Conservation (phyloP, 2,329 filamentous ascomycete genomes). For the Trichoderma sp. region DNA sequence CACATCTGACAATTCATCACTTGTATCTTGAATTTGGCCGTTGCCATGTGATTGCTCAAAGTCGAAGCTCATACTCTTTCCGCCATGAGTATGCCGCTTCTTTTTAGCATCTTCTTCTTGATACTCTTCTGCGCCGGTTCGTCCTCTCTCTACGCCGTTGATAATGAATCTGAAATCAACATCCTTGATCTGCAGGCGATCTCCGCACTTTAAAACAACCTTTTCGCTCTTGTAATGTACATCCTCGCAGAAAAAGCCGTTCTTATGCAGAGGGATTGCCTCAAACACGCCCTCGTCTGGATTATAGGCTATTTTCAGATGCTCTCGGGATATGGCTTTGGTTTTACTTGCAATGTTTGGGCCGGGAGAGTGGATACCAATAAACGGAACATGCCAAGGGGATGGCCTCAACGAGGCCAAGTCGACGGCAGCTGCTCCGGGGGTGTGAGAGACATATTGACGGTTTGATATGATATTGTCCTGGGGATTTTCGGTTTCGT, state of each 20-base stretch:
- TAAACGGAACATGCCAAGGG: slow-evolving; percentile 59
- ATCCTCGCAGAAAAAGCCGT: slow-evolving; percentile 68
- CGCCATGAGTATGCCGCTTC: slow-evolving; percentile 51
- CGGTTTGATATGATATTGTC: slow-evolving; percentile 53
- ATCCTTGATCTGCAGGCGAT: slow-evolving; percentile 68
- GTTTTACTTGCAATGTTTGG: slow-evolving; percentile 60
- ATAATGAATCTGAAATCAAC: slow-evolving; percentile 67
- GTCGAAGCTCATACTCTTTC: slow-evolving; percentile 70
- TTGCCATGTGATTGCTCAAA: slow-evolving; percentile 62
- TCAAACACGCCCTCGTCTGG: slow-evolving; percentile 61
- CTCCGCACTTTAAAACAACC: slow-evolving; percentile 60
- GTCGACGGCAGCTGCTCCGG: slow-evolving; percentile 57
- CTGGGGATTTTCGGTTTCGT: slow-evolving; percentile 42
- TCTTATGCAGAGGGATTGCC: slow-evolving; percentile 58
- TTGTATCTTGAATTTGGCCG: slow-evolving; percentile 55
- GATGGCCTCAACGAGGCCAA: slow-evolving; percentile 58
- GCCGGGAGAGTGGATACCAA: slow-evolving; percentile 69
- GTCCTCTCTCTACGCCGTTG: slow-evolving; percentile 57
- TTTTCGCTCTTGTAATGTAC: slow-evolving; percentile 53
- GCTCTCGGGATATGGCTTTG: slow-evolving; percentile 70
- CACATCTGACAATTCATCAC: slow-evolving; percentile 49
- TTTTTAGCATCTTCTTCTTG: slow-evolving; percentile 49
- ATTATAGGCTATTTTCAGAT: slow-evolving; percentile 71
- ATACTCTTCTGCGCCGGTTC: slow-evolving; percentile 56
- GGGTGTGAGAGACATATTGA: slow-evolving; percentile 59